Percentiles rank a stretch among this genome's conserved stretches.
These are phyloP conservation scores for Quercus phellos DNA, from an alignment of 331 rosid genomes.

Conservation along the genomic window DNA sequence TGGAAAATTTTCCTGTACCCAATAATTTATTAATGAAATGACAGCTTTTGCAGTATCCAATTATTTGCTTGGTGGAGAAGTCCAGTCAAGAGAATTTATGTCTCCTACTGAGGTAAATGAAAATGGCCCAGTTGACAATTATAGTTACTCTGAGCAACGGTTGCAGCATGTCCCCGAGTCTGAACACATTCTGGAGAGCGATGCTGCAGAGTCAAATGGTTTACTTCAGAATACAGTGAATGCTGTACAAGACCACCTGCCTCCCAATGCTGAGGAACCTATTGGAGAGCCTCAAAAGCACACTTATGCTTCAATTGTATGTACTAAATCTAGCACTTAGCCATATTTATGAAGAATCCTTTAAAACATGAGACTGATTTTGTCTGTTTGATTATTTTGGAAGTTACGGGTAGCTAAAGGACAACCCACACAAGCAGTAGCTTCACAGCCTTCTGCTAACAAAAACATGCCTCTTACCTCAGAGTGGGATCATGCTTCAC, in stretches of 20 bases:
- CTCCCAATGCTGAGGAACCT: constrained; percentile 66
- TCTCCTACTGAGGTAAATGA: constrained; percentile 58
- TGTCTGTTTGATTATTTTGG: constrained; percentile 27
- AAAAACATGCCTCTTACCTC: constrained; percentile 48
- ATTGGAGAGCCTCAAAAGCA: constrained; percentile 86
- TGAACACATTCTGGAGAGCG: constrained; percentile 50
- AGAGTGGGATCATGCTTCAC: constrained; percentile 63
- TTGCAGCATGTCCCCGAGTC: constrained; percentile 58
- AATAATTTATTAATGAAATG: constrained; percentile 17
- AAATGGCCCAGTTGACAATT: constrained; percentile 57
- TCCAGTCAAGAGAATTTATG: constrained; percentile 66
- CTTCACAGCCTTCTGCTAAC: constrained; percentile 50
- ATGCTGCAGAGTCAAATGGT: constrained; percentile 50
- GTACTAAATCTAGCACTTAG: constrained; percentile 21
- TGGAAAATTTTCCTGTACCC: neutral
- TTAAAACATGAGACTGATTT: constrained; percentile 29
- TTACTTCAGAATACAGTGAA: constrained; percentile 50
- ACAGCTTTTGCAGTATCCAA: constrained; percentile 55
- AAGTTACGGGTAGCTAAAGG: constrained; percentile 87
- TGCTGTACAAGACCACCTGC: constrained; percentile 49
- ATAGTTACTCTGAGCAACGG: constrained; percentile 62
- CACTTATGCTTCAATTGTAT: constrained; percentile 94
- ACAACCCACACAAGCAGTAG: constrained; percentile 40
- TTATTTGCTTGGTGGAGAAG: constrained; percentile 62
- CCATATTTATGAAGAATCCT: constrained; percentile 11